A percentile compares a stretch with the other conserved stretches of the same genome.
Evolutionary conservation across 2,329 filamentous ascomycete species (phyloP).

Genomic region (Clonostachys rhizophaga): DNA sequence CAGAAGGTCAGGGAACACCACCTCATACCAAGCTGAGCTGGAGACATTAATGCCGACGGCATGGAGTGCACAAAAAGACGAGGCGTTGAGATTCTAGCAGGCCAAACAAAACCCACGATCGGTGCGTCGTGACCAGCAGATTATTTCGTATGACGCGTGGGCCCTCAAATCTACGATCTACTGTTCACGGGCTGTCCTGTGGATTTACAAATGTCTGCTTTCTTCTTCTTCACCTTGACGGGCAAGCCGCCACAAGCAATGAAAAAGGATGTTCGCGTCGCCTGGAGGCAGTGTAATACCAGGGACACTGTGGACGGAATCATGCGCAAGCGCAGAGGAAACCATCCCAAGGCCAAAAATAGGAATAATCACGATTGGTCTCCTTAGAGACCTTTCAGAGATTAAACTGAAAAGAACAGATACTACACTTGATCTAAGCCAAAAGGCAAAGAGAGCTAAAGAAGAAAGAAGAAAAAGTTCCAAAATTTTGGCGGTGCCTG

Average conservation of each 20-base stretch:
- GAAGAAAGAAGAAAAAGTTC: constrained; percentile 18
- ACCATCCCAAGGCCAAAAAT: constrained; percentile 41
- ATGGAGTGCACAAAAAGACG: too few species aligned
- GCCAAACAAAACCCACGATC: too few species aligned
- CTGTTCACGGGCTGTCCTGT: too few species aligned
- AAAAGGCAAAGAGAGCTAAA: constrained; percentile 46
- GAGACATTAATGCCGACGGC: too few species aligned
- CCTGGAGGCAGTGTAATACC: constrained; percentile 40
- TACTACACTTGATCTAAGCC: constrained; percentile 94
- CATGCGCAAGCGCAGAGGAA: constrained; percentile 36
- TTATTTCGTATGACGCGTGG: too few species aligned
- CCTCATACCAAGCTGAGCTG: too few species aligned
- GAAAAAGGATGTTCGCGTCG: constrained; percentile 33
- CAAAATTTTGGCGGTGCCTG: constrained; percentile 6
- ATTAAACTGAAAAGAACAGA: constrained; percentile 98
- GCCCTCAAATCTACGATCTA: too few species aligned
- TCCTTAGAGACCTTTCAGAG: constrained; percentile 78
- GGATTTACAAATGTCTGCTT: too few species aligned
- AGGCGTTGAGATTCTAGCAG: too few species aligned
- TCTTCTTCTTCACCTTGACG: constrained; percentile 30
- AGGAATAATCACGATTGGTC: constrained; percentile 74
- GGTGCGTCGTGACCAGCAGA: too few species aligned
- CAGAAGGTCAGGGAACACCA: too few species aligned
- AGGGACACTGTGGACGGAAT: constrained; percentile 34
- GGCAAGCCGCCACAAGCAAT: constrained; percentile 29